phyloP scores from a whole-genome alignment of 345 rosid species.

The Euphorbia lathyris region DNA sequence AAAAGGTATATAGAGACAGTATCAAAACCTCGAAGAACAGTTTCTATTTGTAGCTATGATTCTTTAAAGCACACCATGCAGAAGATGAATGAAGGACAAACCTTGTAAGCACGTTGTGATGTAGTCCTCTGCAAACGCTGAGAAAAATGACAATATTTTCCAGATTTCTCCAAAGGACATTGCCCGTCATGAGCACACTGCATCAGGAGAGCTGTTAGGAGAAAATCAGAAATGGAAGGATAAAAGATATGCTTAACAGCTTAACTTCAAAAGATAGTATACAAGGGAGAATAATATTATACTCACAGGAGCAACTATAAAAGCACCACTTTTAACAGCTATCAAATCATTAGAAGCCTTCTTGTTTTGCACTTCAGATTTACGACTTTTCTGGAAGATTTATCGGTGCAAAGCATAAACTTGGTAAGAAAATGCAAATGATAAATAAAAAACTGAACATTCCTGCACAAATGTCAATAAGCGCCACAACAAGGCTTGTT shows the following conservation, averaged over 20 bases:
- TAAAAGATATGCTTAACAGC: neutral
- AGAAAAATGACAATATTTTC: conserved; percentile 87
- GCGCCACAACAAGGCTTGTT: neutral
- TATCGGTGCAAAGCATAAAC: conserved; percentile 18
- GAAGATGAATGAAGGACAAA: conserved; percentile 18
- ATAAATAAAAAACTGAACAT: conserved; percentile 10
- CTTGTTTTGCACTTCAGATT: conserved; percentile 36
- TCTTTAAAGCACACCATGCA: neutral
- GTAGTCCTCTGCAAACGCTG: conserved; percentile 94
- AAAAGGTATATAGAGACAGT: neutral
- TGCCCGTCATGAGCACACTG: conserved; percentile 96
- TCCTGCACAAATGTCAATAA: neutral
- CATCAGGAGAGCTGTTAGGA: conserved; percentile 22
- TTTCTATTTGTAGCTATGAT: neutral
- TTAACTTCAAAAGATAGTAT: neutral
- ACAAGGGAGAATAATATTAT: conserved; percentile 5
- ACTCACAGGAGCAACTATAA: conserved; percentile 92
- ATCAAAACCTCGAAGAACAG: neutral
- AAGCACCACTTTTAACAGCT: conserved; percentile 62
- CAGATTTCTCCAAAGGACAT: conserved; percentile 78
- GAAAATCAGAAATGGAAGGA: neutral
- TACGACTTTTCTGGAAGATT: conserved; percentile 56
- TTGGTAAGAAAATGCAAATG: neutral
- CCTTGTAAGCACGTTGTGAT: conserved; percentile 92
- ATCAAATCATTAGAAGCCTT: conserved; percentile 51